phyloP scores from a whole-genome alignment of 2,329 filamentous ascomycete genomes.

The Cytospora piceae region DNA sequence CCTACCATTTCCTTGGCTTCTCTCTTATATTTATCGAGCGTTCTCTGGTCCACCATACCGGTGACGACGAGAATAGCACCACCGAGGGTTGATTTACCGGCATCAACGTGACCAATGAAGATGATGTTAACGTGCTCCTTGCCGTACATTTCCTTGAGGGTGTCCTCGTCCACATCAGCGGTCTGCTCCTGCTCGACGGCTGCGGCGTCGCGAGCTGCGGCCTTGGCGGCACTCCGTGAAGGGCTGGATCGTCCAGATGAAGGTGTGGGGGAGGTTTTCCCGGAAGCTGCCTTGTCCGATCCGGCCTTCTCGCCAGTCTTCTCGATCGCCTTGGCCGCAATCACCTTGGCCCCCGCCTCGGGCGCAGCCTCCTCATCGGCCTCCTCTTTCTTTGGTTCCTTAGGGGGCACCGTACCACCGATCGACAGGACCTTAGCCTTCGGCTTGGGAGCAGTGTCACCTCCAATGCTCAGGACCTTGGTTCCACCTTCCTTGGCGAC shows the following conservation, averaged over 20 bases:
- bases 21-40: slow-evolving; percentile 95
- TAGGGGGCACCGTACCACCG: slow-evolving; percentile 42
- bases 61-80: slow-evolving; percentile 91
- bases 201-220: slow-evolving; percentile 69
- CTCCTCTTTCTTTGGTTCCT: slow-evolving; percentile 48
- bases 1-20: slow-evolving; percentile 85
- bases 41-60: slow-evolving; percentile 99
- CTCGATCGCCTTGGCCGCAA: slow-evolving; percentile 86
- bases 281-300: slow-evolving; percentile 40
- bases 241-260: slow-evolving; percentile 86
- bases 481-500: slow-evolving; percentile 58
- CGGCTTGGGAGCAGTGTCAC: slow-evolving; percentile 51
- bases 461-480: slow-evolving; percentile 68
- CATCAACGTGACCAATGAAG: slow-evolving; percentile 97
- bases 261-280: slow-evolving; percentile 78
- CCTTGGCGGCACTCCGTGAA: slow-evolving; percentile 59
- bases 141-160: slow-evolving; percentile 92
- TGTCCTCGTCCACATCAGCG: slow-evolving; percentile 71
- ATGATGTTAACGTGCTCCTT: slow-evolving; percentile 95
- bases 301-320: slow-evolving; percentile 72
- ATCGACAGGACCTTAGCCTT: slow-evolving; percentile 67
- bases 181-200: slow-evolving; percentile 82
- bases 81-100: slow-evolving; percentile 94
- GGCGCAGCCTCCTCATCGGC: slow-evolving; percentile 54
- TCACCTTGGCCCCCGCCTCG: slow-evolving; percentile 80